Conservation (phyloP, 768 basidiomycete species). For the Leccinellum luteum region DNA sequence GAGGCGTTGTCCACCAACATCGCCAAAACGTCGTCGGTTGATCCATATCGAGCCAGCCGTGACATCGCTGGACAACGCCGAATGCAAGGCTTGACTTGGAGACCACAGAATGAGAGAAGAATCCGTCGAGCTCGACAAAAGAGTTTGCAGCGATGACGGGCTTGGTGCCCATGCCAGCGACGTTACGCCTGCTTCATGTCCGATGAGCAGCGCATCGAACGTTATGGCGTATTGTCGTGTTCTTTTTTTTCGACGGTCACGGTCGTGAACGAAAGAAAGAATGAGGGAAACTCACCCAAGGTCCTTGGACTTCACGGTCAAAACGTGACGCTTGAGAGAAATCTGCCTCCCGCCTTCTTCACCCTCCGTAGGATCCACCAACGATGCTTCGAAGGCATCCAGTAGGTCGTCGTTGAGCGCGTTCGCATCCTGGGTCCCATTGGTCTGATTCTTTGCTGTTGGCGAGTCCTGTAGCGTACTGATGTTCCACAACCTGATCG, state of each 20-base stretch:
- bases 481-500: slow-evolving; percentile 91
- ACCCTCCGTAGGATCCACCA: slow-evolving; percentile 65
- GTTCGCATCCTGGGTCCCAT: slow-evolving; percentile 19
- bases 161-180: slow-evolving; percentile 79
- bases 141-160: slow-evolving; percentile 39
- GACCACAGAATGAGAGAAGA: slow-evolving; percentile 96
- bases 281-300: slow-evolving; percentile 13
- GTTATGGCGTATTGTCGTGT: slow-evolving; percentile 67
- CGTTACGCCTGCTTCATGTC: slow-evolving; percentile 94
- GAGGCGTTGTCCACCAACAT: slow-evolving; percentile 85
- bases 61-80: slow-evolving; percentile 34
- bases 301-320: slow-evolving; percentile 56
- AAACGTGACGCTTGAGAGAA: slow-evolving; percentile 80
- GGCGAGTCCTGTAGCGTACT: slow-evolving; percentile 38
- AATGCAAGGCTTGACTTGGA: slow-evolving; percentile 52
- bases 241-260: slow-evolving; percentile 25
- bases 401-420: slow-evolving; percentile 69
- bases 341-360: slow-evolving; percentile 85
- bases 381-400: slow-evolving; percentile 83
- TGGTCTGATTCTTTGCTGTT: slow-evolving; percentile 9
- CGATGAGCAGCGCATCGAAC: slow-evolving; percentile 90
- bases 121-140: slow-evolving; percentile 93
- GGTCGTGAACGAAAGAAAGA: slow-evolving; percentile 24
- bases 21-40: slow-evolving; percentile 87
- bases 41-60: slow-evolving; percentile 75